Evolutionary conservation across 139 green algal genomes (phyloP).

Genomic region (Dunaliella sp.): DNA sequence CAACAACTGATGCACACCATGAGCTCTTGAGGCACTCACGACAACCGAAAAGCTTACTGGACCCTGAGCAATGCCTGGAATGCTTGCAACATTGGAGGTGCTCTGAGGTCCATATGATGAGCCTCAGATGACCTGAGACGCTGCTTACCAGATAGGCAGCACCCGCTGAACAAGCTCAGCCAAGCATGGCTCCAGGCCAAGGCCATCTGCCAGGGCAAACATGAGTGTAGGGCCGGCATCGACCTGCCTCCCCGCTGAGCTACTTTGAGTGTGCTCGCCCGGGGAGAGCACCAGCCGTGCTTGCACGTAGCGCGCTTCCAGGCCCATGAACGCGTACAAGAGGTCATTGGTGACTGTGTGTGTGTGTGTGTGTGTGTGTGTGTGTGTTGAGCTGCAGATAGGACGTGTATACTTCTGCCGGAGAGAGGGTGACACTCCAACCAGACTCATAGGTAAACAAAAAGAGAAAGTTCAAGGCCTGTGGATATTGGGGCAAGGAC

Average conservation of each 20-base stretch:
- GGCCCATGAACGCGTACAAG: slow-evolving; percentile 78
- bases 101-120: too few species aligned
- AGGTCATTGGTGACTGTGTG: slow-evolving; percentile 85
- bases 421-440: too few species aligned
- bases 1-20: too few species aligned
- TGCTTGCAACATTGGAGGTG: too few species aligned
- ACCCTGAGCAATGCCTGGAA: too few species aligned
- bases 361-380: too few species aligned
- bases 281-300: slow-evolving; percentile 28
- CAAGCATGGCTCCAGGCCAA: slow-evolving; percentile 54
- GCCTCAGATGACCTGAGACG: too few species aligned
- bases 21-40: too few species aligned
- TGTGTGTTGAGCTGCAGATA: too few species aligned
- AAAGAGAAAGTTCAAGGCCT: background rate
- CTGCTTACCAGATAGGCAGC: slow-evolving; percentile 76
- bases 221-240: slow-evolving; percentile 30
- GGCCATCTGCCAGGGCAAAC: slow-evolving; percentile 41
- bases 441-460: too few species aligned
- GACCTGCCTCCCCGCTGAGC: slow-evolving; percentile 11
- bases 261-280: background rate
- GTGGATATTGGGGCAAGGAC: background rate
- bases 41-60: too few species aligned
- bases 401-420: too few species aligned
- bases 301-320: slow-evolving; percentile 56
- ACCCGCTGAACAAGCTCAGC: slow-evolving; percentile 68